A percentile compares a stretch with the other conserved stretches of the same genome.
phyloP scores from a whole-genome alignment of 192 early-diverging fungal genomes.

The Jimgerdemannia lactiflua region DNA sequence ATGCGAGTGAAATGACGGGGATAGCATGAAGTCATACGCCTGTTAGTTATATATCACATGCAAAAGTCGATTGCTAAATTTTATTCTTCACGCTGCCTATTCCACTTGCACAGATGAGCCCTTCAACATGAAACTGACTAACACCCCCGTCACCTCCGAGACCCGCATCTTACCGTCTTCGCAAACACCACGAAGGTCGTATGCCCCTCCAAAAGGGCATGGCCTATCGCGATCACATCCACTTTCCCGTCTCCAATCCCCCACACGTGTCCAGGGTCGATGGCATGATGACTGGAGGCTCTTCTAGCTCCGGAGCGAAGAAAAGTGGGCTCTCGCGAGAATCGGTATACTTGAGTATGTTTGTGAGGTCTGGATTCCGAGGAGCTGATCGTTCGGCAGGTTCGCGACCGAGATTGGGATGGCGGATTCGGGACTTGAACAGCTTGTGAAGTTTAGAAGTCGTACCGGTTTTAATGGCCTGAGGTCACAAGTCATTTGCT shows the following conservation, averaged over 20 bases:
- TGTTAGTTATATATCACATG: too few species aligned
- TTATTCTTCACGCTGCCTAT: too few species aligned
- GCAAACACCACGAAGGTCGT: constrained; percentile 45
- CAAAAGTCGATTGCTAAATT: too few species aligned
- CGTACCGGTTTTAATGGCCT: neutral
- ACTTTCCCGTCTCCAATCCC: constrained; percentile 18
- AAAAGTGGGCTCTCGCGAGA: constrained; percentile 24
- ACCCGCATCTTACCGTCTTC: constrained; percentile 30
- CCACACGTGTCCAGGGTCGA: constrained; percentile 1
- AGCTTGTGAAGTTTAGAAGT: too few species aligned
- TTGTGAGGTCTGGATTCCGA: constrained; percentile 22
- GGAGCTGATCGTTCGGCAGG: constrained; percentile 29
- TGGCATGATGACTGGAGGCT: constrained; percentile 22
- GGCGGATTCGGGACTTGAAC: neutral
- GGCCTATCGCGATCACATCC: constrained; percentile 31
- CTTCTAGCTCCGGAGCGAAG: constrained; percentile 36
- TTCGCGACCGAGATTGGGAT: constrained; percentile 35
- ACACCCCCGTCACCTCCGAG: constrained; percentile 14
- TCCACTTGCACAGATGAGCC: constrained; percentile 20
- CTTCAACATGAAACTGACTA: constrained; percentile 25
- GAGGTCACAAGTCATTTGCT: constrained; percentile 10
- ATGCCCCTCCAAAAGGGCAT: constrained; percentile 36
- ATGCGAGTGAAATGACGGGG: too few species aligned
- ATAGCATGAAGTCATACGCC: neutral
- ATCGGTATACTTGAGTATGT: constrained; percentile 18